Evolutionary conservation across 176 grass and related monocot species (phyloP), one percentile per base, ranked within the genome.

Genomic region (Chloris gayana): DNA sequence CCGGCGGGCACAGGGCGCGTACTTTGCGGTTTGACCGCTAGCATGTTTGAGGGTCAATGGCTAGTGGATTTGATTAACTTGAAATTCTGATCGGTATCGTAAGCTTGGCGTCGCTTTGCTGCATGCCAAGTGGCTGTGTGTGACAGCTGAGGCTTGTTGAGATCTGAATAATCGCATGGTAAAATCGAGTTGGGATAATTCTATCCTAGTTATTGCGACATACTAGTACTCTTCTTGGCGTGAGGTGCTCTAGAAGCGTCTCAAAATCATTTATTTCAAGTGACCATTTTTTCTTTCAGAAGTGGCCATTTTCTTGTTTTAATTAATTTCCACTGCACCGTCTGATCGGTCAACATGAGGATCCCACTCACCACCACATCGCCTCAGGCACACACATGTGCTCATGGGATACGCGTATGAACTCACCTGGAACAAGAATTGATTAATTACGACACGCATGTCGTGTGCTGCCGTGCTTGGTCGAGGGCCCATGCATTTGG

Each of bases 341-440:
- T 14, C 71, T 76, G 72, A 57, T 82, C 45, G 12, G 58, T 73
- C 72, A 67, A 47, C n/a, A 77, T 32, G 39, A 82, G 83, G 78
- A 85, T 73, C 73, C 50, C 17, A 89, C 51, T 66, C 64, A 54
- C 42, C 14, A 70, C 42, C 87, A 70, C 87, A 62, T 68, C 87
- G 58, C 4, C 58, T 12, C 72, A 72, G 57, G 72, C 83, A 78
- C 32, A 58, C 34, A 69, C 83, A 77, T 73, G 67, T 78, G 67
- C 83, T 85, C 6, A 47, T 89, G 87, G 83, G 49, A 15, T 41
- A n/a, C 67, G 78, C 35, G 78, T 86, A 22, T 73, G 83, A 78
- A 73, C 73, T 78, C 83, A 89, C 78, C 72, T 38, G 51, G 17
- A 68, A 42, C 30, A 31, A 18, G 18, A 60, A 38, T n/a, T 75